Evolutionary conservation across 345 rosid genomes (phyloP), one percentile per base, ranked within the genome.

Genomic region (Eucalyptus erythrocorys): DNA sequence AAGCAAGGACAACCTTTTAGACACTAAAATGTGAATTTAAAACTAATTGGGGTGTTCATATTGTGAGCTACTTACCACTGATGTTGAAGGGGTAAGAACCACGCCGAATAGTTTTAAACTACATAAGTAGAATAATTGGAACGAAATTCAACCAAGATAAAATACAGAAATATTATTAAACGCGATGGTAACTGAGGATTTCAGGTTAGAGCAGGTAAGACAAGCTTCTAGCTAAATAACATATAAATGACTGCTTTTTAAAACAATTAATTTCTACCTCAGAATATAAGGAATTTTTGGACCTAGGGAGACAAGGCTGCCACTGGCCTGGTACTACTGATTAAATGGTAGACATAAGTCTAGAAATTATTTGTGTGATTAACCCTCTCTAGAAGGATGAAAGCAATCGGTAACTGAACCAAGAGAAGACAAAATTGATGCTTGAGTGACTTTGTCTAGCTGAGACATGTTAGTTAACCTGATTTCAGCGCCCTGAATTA

Each of bases 401-500:
- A 50, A 50, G 55, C 55, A 50, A 50, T 15, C 0, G 8, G 8
- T 15, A 50, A 17, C 21, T 17, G 22, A 50, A 15, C 1, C 55
- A 16, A 50, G 55, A 17, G 22, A 50, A 50, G 55, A 17, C 55
- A 50, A 50, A 50, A 50, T 50, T 50, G 55, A 50, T 50, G 22
- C 55, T 2, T 1, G 22, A 51, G 55, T 1, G 22, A 51, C 8
- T 49, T 49, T 6, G 22, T 51, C 2, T 2, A 17, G 21, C 0
- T 6, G 55, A 50, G 55, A 50, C 21, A 7, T 3, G 55, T 50
- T 50, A 17, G 21, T 6, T 50, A 15, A 50, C 3, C 4, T 50
- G 2, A 50, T 50, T 50, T 50, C 0, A 22, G 55, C 0, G 22
- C 4, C 3, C 1, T 50, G 8, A 50, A 17, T 50, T 1, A 50